Conservation (phyloP, 2,329 filamentous ascomycete species). For the Curvularia verruculosa region DNA sequence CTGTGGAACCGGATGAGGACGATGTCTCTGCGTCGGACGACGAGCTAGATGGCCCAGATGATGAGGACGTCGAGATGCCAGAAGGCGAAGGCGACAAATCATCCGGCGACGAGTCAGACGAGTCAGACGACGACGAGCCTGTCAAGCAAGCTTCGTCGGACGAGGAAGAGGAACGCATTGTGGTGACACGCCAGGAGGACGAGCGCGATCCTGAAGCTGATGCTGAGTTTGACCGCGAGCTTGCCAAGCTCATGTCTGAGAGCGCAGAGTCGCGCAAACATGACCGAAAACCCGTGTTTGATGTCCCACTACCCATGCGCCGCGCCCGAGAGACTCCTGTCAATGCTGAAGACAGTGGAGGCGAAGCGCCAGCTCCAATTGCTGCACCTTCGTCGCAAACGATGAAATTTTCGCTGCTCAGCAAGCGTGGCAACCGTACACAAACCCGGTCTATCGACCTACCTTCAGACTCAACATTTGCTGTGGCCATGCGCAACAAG, state of each 20-base stretch:
- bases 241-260: conserved; percentile 98
- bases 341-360: conserved; percentile 49
- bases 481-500: conserved; percentile 93
- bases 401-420: conserved; percentile 97
- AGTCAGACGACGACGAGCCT: conserved; percentile 54
- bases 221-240: conserved; percentile 96
- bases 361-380: conserved; percentile 49
- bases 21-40: conserved; percentile 79
- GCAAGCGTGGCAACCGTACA: conserved; percentile 93
- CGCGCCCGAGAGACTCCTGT: conserved; percentile 64
- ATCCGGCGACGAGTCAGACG: conserved; percentile 62
- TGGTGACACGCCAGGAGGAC: conserved; percentile 90
- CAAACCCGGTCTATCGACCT: conserved; percentile 93
- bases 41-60: conserved; percentile 60
- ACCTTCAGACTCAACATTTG: conserved; percentile 89
- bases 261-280: conserved; percentile 95
- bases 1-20: conserved; percentile 72
- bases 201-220: conserved; percentile 91
- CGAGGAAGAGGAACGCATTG: conserved; percentile 82
- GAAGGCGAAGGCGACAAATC: conserved; percentile 62
- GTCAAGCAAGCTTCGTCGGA: conserved; percentile 65
- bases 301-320: conserved; percentile 95
- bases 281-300: conserved; percentile 91
- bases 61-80: conserved; percentile 49
- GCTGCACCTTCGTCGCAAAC: conserved; percentile 56